phyloP scores from a whole-genome alignment of 768 basidiomycete genomes.

The Lyophyllum shimeji region DNA sequence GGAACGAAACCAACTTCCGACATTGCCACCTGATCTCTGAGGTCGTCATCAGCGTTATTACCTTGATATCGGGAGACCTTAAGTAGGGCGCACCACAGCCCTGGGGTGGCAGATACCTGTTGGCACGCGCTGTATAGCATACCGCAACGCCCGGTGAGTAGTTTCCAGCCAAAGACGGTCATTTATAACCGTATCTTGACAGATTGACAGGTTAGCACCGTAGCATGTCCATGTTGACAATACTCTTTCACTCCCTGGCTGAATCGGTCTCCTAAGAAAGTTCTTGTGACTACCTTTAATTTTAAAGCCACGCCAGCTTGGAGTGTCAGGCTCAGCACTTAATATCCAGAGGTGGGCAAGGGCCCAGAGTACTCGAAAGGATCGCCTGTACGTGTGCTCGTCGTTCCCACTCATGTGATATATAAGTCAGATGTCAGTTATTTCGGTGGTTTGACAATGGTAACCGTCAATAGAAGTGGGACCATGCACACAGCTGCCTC shows the following conservation, averaged over 20 bases:
- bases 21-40: not conserved
- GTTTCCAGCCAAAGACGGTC: not conserved
- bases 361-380: not conserved
- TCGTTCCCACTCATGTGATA: not conserved
- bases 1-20: not conserved
- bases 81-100: not conserved
- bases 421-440: conserved; percentile 2
- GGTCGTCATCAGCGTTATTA: not conserved
- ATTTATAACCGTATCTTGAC: conserved; percentile 7
- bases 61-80: not conserved
- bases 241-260: not conserved
- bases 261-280: not conserved
- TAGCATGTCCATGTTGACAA: not conserved
- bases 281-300: not conserved
- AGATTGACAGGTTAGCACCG: conserved; percentile 8
- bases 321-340: not conserved
- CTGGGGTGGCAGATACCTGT: not conserved
- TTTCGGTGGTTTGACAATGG: not conserved
- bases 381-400: not conserved
- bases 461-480: conserved; percentile 7
- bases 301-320: not conserved
- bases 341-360: not conserved
- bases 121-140: not conserved
- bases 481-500: not conserved
- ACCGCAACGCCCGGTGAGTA: not conserved